Evolutionary conservation across 2,329 filamentous ascomycete species (phyloP).

Genomic region (Pseudocercospora musae): DNA sequence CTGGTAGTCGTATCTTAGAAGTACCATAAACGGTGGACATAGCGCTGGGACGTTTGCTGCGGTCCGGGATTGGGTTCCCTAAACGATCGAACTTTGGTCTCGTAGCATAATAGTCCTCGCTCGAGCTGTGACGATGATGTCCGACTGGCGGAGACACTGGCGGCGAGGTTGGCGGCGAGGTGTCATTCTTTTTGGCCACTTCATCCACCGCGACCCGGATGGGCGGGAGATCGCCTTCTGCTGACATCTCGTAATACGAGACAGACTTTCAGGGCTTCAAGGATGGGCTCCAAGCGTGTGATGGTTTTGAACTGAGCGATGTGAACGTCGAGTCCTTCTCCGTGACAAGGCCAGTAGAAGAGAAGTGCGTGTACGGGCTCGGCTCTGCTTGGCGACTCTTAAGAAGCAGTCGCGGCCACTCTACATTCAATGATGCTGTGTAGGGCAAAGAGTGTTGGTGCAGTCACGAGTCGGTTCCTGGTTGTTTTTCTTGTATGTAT

Average conservation of each 20-base stretch:
- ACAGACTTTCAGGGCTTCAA: neutral
- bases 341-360: neutral
- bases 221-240: constrained; percentile 3
- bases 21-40: constrained; percentile 32
- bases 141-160: constrained; percentile 24
- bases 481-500: constrained; percentile 1
- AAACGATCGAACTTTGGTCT: constrained; percentile 30
- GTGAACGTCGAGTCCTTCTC: neutral
- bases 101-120: constrained; percentile 30
- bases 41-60: constrained; percentile 24
- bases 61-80: constrained; percentile 31
- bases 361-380: neutral
- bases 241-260: neutral
- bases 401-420: neutral
- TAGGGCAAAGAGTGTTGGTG: neutral
- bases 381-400: neutral
- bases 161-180: constrained; percentile 27
- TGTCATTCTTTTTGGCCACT: constrained; percentile 8
- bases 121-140: constrained; percentile 13
- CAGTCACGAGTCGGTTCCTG: neutral
- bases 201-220: constrained; percentile 2
- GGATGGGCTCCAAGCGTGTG: neutral
- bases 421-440: neutral
- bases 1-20: constrained; percentile 33
- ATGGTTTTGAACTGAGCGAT: neutral